phyloP scores from a whole-genome alignment of 2,329 filamentous ascomycete species.

The Fusarium foetens region DNA sequence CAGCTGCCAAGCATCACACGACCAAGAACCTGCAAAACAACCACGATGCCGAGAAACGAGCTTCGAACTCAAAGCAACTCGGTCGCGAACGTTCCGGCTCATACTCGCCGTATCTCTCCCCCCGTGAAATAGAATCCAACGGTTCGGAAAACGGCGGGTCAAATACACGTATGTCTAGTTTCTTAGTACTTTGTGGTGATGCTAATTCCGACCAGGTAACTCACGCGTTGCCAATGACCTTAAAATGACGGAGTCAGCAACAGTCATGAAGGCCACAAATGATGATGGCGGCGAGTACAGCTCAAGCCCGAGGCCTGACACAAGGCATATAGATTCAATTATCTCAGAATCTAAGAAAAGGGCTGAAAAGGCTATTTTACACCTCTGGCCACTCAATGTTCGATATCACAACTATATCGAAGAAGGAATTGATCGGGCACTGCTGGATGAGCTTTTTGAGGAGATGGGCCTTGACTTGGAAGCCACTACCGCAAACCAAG shows the following conservation, averaged over 20 bases:
- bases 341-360: constrained; percentile 61
- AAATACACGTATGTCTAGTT: constrained; percentile 14
- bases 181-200: not conserved
- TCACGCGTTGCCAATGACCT: not conserved
- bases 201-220: constrained; percentile 30
- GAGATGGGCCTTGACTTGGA: constrained; percentile 70
- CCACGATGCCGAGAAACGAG: not conserved
- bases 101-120: constrained; percentile 64
- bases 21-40: not conserved
- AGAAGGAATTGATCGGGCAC: constrained; percentile 73
- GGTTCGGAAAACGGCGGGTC: constrained; percentile 20
- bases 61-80: constrained; percentile 4
- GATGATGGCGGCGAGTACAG: not conserved
- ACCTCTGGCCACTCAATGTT: constrained; percentile 73
- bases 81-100: constrained; percentile 61
- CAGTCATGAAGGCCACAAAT: not conserved
- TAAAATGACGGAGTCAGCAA: not conserved
- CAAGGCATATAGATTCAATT: not conserved
- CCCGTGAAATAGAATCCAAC: constrained; percentile 55
- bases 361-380: constrained; percentile 74
- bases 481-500: not conserved
- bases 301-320: not conserved
- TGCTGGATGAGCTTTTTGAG: constrained; percentile 73
- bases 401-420: constrained; percentile 77
- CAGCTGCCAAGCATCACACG: not conserved